Evolutionary conservation across 2,329 filamentous ascomycete genomes (phyloP), one percentile per base, ranked within the genome.

Genomic region (Aspergillus floridensis): DNA sequence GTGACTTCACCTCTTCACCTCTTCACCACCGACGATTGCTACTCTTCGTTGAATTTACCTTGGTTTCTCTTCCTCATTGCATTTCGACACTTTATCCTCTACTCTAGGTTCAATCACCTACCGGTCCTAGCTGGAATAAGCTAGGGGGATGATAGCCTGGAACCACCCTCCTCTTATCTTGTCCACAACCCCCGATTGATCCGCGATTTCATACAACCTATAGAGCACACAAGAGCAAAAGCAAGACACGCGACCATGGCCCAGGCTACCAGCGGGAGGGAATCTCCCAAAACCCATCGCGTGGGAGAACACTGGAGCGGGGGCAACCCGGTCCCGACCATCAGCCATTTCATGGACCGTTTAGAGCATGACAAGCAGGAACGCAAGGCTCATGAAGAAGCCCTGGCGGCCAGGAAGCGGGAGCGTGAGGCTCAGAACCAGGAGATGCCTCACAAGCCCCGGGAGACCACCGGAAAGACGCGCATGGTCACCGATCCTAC

Each of bases 401-500:
- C 26, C 3, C 29, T 60, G 31, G 29, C 49, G 10, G 62, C 63
- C 1, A 60, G 49, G 35, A 55, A 63, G 26, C 60, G 50, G 38
- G 24, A 73, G 65, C 59, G 76, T 80, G 38, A 60, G 29, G 58
- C 61, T 6, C 75, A 77, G 16, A 70, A 74, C 44, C 77, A 80
- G 12, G 81, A 86, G 21, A 77, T 79, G 52, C 77, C 81, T 49
- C 83, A 86, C 68, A 69, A 81, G 64, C 75, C 79, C 52, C 75
- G 79, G 53, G 73, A 79, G 57, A 70, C 76, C 16, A 68, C 72
- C 57, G 75, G 77, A 8, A 77, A 81, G 57, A 76, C 83, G 62
- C 84, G 87, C 65, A 79, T 71, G 2, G 93, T 96, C 49, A 92
- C 90, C 1, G 93, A 98, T 72, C 93, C 93, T 0, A 91, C 91